Evolutionary conservation across 2,329 filamentous ascomycete species (phyloP).

Genomic region (Venturia oleaginea): DNA sequence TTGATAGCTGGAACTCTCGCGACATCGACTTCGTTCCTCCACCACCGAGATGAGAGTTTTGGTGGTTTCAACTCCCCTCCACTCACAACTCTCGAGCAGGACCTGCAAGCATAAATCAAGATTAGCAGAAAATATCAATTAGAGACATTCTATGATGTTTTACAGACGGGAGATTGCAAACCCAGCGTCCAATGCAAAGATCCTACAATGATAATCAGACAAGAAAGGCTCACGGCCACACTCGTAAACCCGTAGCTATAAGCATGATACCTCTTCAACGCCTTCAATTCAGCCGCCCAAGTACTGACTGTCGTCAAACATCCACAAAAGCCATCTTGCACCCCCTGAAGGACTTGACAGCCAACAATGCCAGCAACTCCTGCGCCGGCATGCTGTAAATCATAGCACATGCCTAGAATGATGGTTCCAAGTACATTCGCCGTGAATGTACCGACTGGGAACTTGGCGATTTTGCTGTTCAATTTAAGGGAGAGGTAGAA

Average conservation of each 20-base stretch:
- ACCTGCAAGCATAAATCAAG: not conserved
- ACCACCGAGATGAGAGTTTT: too few relatives aligned
- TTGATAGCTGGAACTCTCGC: too few relatives aligned
- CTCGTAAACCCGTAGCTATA: conserved; percentile 21
- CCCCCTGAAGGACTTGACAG: conserved; percentile 59
- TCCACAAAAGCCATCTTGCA: conserved; percentile 61
- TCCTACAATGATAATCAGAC: conserved; percentile 21
- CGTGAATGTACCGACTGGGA: conserved; percentile 78
- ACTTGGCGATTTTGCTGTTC: conserved; percentile 57
- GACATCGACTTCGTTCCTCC: too few relatives aligned
- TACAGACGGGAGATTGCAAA: conserved; percentile 8
- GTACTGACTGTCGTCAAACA: conserved; percentile 59
- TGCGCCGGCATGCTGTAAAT: conserved; percentile 53
- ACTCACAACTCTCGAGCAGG: not conserved
- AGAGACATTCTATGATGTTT: conserved; percentile 3
- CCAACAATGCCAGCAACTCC: conserved; percentile 40
- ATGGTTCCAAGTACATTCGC: conserved; percentile 73
- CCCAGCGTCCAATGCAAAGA: conserved; percentile 15
- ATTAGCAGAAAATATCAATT: not conserved
- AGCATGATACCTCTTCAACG: conserved; percentile 30
- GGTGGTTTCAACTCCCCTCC: too few relatives aligned
- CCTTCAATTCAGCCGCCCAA: conserved; percentile 53
- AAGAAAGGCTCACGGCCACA: conserved; percentile 17
- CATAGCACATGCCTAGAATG: conserved; percentile 66
- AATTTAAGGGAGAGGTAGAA: conserved; percentile 64